Evolutionary conservation across 352 stramenopile species (phyloP), one percentile per base, ranked within the genome.

Genomic region (Phytophthora melonis): DNA sequence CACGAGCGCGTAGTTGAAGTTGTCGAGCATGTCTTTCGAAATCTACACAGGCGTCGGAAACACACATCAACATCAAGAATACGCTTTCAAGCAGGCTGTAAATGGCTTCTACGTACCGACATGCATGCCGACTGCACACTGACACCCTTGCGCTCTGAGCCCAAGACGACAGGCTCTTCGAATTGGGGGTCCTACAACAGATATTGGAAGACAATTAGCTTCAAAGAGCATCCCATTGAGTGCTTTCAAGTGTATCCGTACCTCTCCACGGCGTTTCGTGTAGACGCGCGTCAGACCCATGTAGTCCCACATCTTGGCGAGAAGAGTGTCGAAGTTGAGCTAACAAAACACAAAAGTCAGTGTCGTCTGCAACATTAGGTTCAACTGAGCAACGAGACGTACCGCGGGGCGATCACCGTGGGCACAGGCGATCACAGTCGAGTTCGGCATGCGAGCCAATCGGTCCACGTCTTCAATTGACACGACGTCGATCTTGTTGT

Each of bases 401-500:
- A 97, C 90, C 45, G 90, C 87, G 34, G 83, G 84, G 19, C 80
- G 87, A 55, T 91, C 83, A 36, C 82, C 86, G 74, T 97, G 88
- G 13, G 90, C 86, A 49, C 98, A 98, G 54, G 93, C 98, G 65
- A 99, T 98, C 9, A 99, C 97, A 41, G 98, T 96, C 39, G 96
- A 99, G 85, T 99, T 92, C 13, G 97, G 95, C 79, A 98, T 90
- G 25, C 97, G 89, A 4, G 98, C 98, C 49, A 99, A 86, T 36
- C 95, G 90, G 76, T 99, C 97, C 19, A 99, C 95, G 78, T 99
- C 98, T 86, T 99, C 98, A 63, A 99, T 99, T 8, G 95, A 99
- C 62, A 99, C 92, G 16, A 98, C 98, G 83, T 99, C 98, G 77
- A 99, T 99, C 86, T 99, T 99, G 88, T 99, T 99, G 93, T 99